Evolutionary conservation across 768 basidiomycete species (phyloP), one percentile per base, ranked within the genome.

Genomic region (Tylopilus felleus): DNA sequence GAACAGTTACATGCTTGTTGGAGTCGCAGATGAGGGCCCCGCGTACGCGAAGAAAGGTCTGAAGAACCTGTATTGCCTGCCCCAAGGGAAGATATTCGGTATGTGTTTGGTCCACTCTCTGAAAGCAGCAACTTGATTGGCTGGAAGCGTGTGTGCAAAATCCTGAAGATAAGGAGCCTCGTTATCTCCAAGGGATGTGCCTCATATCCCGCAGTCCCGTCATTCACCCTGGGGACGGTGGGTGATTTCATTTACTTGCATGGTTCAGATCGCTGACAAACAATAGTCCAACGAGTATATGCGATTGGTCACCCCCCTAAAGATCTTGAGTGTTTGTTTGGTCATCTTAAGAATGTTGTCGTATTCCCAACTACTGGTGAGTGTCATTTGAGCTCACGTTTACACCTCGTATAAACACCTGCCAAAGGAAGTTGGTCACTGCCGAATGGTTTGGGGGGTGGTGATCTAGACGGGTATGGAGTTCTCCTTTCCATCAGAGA

Each of bases 11-110:
- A 75, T 84, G 25, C 76, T 94, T 1, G 87, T 92, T 12, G 92
- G 93, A 1, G 80, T 93, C 9, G 86, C 89, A 4, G 92, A 94
- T 60, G 89, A 93, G 69, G 89, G 89, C 0, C 82, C 84, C 0
- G 81, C 84, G 0, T 88, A 89, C 57, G 65, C 64, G 40, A 49
- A 65, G 8, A 71, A 67, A n/a, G 84, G 84, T 1, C 63, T 70
- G 49, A 62, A 77, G 35, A 77, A 86, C 56, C 78, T 87, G 2
- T 85, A 75, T 63, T 73, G 65, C 31, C 70, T 92, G 14, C 66
- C 69, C 6, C 76, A 77, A 55, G 81, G 79, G 1, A 73, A 86
- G 57, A 84, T 93, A 4, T 92, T 82, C 56, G 88, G 89, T 87
- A 59, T 42, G 77, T 63, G 8, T 19, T 39, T 43, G 27, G 4